Evolutionary conservation across 352 stramenopile species (phyloP), one percentile per base, ranked within the genome.

Genomic region (Globisporangium camurandrum): DNA sequence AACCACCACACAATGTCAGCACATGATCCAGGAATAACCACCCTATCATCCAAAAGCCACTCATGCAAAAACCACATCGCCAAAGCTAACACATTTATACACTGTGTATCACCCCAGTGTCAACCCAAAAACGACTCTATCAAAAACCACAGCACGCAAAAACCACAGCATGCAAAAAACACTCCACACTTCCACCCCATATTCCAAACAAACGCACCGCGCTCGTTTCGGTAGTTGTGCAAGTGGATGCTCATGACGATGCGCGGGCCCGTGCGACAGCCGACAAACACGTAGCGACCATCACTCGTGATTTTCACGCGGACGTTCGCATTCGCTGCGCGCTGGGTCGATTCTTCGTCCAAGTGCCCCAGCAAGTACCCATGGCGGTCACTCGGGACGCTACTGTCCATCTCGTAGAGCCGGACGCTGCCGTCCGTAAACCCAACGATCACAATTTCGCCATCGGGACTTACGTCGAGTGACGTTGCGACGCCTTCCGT

Each of bases 361-460:
- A 93, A 67, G 54, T 93, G 78, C 8, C 82, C 82, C 1, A 93
- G 56, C 4, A 91, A 55, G 49, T 93, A 93, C 0, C 74, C 81
- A 28, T 88, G 73, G 5, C 79, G 79, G 45, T 93, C 82, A 51
- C 81, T 90, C 1, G 79, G 78, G 1, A 90, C 78, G 19, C 62
- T 87, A 61, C 82, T 89, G 57, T 93, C 79, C 75, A 91, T 87
- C 55, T 91, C 82, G 42, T 86, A 93, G 17, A 93, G 59, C 2
- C 79, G 64, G 27, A 93, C 72, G 0, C 79, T 88, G 4, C 79
- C 82, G 40, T 93, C 79, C 2, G 67, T 84, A 54, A 90, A 91
- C 12, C 75, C 82, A 12, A 84, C 79, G n/a, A 93, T 69, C 41
- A 93, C 67, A 47, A 84, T 88, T 46, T 93, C 77, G 4, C 82